Conservation (phyloP, 1,284 basidiomycete genomes). For the Anthracocystis panici-leucophaei region DNA sequence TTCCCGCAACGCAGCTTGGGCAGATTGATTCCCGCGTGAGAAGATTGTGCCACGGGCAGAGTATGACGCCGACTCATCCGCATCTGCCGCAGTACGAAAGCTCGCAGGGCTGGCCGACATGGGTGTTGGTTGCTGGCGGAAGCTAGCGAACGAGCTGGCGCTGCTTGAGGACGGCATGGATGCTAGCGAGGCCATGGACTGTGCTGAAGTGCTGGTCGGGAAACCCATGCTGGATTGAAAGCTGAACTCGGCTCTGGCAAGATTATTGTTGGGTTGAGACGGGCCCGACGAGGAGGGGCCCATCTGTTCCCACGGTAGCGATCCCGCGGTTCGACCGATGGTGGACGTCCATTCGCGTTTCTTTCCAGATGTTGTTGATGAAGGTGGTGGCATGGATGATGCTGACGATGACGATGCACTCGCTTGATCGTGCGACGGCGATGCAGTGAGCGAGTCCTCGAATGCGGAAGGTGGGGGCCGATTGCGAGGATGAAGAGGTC, state of each 20-base stretch:
- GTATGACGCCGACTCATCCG: constrained; percentile 21
- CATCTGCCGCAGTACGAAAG: constrained; percentile 38
- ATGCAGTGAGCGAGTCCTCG: constrained; percentile 1
- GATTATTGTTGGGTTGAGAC: constrained; percentile 2
- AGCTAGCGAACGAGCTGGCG: constrained; percentile 26
- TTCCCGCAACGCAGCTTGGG: constrained; percentile 26
- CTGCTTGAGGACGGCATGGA: constrained; percentile 40
- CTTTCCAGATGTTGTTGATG: constrained; percentile 21
- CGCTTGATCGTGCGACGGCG: not conserved
- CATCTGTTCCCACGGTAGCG: constrained; percentile 39
- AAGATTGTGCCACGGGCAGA: constrained; percentile 30
- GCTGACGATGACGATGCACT: not conserved
- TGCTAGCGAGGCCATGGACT: constrained; percentile 29
- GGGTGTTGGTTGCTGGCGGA: constrained; percentile 33
- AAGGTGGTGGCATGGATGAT: constrained; percentile 23
- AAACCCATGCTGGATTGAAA: constrained; percentile 32
- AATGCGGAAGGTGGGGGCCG: constrained; percentile 24
- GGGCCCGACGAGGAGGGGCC: constrained; percentile 32
- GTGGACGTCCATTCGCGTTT: constrained; percentile 40
- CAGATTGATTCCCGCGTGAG: constrained; percentile 35
- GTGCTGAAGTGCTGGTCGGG: constrained; percentile 21
- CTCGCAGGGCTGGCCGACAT: constrained; percentile 35
- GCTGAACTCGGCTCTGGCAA: constrained; percentile 30
- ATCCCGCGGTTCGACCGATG: constrained; percentile 24
- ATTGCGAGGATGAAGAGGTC: constrained; percentile 37